A percentile compares a stretch with the other conserved stretches of the same genome.
phyloP scores from a whole-genome alignment of 306 rosid genomes.

The Sophora flavescens region DNA sequence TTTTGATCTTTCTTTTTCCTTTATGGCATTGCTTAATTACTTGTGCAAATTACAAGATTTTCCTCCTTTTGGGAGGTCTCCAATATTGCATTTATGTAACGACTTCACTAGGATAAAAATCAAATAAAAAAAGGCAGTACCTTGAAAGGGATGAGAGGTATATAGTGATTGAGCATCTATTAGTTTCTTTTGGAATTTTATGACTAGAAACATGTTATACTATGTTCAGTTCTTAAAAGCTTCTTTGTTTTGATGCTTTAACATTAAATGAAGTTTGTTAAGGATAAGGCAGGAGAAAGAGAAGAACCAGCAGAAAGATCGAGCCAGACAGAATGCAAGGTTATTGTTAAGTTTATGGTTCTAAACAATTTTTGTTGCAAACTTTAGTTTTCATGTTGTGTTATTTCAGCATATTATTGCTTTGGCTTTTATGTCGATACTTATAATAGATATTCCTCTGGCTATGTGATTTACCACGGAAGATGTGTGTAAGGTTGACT shows the following conservation, averaged over 20 bases:
- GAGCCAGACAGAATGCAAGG: slow-evolving; percentile 91
- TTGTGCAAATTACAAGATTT: not conserved
- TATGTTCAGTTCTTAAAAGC: slow-evolving; percentile 40
- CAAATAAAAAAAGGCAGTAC: not conserved
- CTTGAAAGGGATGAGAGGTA: slow-evolving; percentile 4
- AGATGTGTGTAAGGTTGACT: slow-evolving; percentile 30
- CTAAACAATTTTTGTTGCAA: slow-evolving; percentile 36
- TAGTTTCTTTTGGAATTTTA: slow-evolving; percentile 28
- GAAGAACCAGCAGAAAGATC: slow-evolving; percentile 68
- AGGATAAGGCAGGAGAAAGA: slow-evolving; percentile 64
- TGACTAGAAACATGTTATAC: slow-evolving; percentile 2
- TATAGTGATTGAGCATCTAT: slow-evolving; percentile 28
- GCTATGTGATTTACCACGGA: slow-evolving; percentile 32
- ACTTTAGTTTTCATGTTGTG: slow-evolving; percentile 20
- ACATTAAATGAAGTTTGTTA: slow-evolving; percentile 54
- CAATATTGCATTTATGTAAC: slow-evolving; percentile 10
- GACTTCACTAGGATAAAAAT: slow-evolving; percentile 22
- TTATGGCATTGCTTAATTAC: slow-evolving; percentile 28
- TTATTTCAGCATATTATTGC: slow-evolving; percentile 21
- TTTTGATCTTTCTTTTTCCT: slow-evolving; percentile 37
- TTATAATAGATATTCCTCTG: slow-evolving; percentile 9
- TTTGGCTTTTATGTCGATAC: slow-evolving; percentile 27
- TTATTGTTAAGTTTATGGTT: slow-evolving; percentile 48
- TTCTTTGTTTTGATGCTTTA: slow-evolving; percentile 41
- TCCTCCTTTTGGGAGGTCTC: slow-evolving; percentile 3